Evolutionary conservation across 768 basidiomycete species (phyloP), one percentile per base, ranked within the genome.

Genomic region (Erythrobasidium yunnanense): DNA sequence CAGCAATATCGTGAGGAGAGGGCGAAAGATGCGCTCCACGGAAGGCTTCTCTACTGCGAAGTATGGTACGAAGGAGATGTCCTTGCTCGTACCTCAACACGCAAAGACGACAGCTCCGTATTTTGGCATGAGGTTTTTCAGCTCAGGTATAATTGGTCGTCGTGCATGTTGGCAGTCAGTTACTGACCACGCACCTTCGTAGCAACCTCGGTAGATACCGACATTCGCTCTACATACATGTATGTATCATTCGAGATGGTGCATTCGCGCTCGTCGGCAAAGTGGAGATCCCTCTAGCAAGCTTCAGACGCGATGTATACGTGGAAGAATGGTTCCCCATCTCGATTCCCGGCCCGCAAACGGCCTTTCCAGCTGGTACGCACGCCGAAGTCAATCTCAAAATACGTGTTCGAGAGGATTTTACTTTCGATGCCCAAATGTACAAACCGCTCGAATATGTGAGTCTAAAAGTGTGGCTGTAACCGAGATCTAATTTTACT

Each of bases 291-390:
- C 78, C 83, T 1, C 78, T 90, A 23, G 76, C 77, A 7, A 87
- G 85, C 15, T 15, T 63, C n/a, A 25, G 46, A 22, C 23, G 88
- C 25, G 83, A 84, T 18, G 86, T 88, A 70, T 74, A 77, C 2
- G 80, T 87, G 4, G 88, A 91, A 73, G 89, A 89, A 15, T 91
- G 87, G 87, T 90, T 84, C 75, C 86, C 88, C 15, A 77, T 73
- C 54, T 62, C 69, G n/a, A 51, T 68, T 70, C 0, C 34, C 46
- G 0, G 27, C 46, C 17, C 25, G 29, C 8, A 62, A 56, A 68
- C 70, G 60, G 35, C 38, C 3, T 42, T 49, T 17, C 30, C 66
- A 5, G 70, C 68, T 34, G 55, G 77, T 45, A n/a, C n/a, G n/a
- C n/a, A n/a, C n/a, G n/a, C n/a, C n/a, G n/a, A n/a, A n/a, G n/a